A percentile compares a stretch with the other conserved stretches of the same genome.
Evolutionary conservation across 192 early-diverging fungal species (phyloP).

Genomic region (Backusella macrospora): DNA sequence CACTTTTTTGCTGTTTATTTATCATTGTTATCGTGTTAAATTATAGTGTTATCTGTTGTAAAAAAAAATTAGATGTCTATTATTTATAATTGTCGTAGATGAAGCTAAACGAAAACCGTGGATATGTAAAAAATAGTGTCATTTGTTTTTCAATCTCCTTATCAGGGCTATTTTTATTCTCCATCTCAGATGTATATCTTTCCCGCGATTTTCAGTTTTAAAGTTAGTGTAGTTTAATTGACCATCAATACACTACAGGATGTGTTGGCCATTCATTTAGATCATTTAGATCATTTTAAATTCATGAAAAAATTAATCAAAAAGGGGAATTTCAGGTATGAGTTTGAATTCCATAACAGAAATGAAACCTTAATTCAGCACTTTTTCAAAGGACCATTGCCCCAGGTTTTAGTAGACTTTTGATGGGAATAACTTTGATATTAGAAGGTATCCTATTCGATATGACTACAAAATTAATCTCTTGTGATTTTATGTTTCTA

Average conservation of each 20-base stretch:
- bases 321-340: no score
- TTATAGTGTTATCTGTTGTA: neutral
- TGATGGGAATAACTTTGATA: neutral
- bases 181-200: neutral
- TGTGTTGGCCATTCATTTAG: no score
- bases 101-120: neutral
- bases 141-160: neutral
- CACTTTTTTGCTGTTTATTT: neutral
- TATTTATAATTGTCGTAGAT: neutral
- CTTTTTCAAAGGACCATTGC: neutral
- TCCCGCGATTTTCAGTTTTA: conserved; percentile 1
- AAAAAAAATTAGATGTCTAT: no score
- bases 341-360: no score
- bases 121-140: neutral
- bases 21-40: neutral
- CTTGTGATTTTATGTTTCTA: neutral
- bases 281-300: no score
- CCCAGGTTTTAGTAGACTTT: neutral
- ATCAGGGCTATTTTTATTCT: neutral
- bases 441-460: neutral
- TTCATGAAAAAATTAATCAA: no score
- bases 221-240: neutral
- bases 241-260: no score
- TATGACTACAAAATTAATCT: neutral
- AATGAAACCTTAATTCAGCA: no score